Conservation (phyloP, 805 yeast species). For the Wickerhamiella spandovensis region DNA sequence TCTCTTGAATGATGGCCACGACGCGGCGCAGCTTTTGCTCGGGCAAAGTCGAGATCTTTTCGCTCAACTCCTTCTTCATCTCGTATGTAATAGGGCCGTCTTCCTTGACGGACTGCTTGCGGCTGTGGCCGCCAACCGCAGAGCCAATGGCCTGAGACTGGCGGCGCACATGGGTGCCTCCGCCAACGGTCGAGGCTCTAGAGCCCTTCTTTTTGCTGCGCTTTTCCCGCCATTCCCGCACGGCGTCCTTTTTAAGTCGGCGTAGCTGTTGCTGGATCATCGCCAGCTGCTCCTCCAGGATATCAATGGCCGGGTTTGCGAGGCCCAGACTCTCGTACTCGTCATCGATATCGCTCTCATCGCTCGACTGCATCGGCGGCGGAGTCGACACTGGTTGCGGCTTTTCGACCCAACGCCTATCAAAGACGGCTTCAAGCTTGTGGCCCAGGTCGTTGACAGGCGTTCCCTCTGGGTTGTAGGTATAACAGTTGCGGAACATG, state of each 20-base stretch:
- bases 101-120: slow-evolving; percentile 1
- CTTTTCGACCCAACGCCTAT: slow-evolving; percentile 76
- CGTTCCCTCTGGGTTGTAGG: slow-evolving; percentile 92
- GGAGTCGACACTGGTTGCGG: slow-evolving; percentile 59
- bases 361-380: slow-evolving; percentile 30
- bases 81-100: slow-evolving; percentile 57
- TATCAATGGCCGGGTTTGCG: slow-evolving; percentile 80
- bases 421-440: slow-evolving; percentile 71
- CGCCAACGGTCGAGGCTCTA: background rate
- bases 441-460: slow-evolving; percentile 95
- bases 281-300: slow-evolving; percentile 72
- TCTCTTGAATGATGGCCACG: slow-evolving; percentile 69
- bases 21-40: slow-evolving; percentile 76
- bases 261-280: slow-evolving; percentile 78
- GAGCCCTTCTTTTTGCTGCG: slow-evolving; percentile 8
- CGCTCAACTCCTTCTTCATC: slow-evolving; percentile 90
- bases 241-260: slow-evolving; percentile 42
- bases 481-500: slow-evolving; percentile 79
- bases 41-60: slow-evolving; percentile 57
- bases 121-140: slow-evolving; percentile 1
- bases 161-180: slow-evolving; percentile 5
- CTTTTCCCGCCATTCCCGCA: slow-evolving; percentile 14
- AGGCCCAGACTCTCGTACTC: slow-evolving; percentile 39
- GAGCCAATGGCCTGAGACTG: slow-evolving; percentile 6
- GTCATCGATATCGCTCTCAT: slow-evolving; percentile 31